These are phyloP conservation scores for Neofusicoccum umdonicola DNA, from an alignment of 2,329 filamentous ascomycete species.

Conservation along the genomic window DNA sequence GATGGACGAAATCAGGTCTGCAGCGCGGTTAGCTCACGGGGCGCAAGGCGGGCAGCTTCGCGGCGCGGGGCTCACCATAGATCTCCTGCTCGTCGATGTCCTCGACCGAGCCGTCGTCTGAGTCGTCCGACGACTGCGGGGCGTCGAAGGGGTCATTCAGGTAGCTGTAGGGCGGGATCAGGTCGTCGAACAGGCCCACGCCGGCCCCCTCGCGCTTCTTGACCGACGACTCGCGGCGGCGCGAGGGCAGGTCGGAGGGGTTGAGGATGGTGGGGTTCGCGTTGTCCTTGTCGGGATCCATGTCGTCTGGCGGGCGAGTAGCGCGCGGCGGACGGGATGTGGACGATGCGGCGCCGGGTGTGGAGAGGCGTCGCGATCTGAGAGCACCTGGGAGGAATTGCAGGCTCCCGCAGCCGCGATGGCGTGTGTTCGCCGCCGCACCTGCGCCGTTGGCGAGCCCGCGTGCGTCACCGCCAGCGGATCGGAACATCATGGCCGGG, in stretches of 20 bases:
- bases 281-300: constrained; percentile 59
- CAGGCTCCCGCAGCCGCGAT: constrained; percentile 2
- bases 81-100: constrained; percentile 97
- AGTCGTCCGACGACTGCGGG: constrained; percentile 36
- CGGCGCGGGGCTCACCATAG: constrained; percentile 62
- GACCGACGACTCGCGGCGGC: constrained; percentile 50
- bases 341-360: constrained; percentile 5
- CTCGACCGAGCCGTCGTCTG: constrained; percentile 64
- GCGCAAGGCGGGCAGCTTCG: not conserved
- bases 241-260: constrained; percentile 81
- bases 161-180: constrained; percentile 50
- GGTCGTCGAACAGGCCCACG: constrained; percentile 54
- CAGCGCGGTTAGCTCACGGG: constrained; percentile 10
- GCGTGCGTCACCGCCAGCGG: not conserved
- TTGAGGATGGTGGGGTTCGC: constrained; percentile 93
- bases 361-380: constrained; percentile 1
- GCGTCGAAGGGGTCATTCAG: constrained; percentile 49
- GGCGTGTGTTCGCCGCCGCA: constrained; percentile 3
- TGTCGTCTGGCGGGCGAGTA: constrained; percentile 21
- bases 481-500: constrained; percentile 7
- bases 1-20: constrained; percentile 91
- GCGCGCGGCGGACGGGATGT: constrained; percentile 7
- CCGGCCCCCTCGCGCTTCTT: constrained; percentile 47
- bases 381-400: not conserved
- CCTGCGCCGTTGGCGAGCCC: not conserved